Evolutionary conservation across 495 filamentous ascomycete genomes (phyloP).

Genomic region (Lepidopterella palustris): DNA sequence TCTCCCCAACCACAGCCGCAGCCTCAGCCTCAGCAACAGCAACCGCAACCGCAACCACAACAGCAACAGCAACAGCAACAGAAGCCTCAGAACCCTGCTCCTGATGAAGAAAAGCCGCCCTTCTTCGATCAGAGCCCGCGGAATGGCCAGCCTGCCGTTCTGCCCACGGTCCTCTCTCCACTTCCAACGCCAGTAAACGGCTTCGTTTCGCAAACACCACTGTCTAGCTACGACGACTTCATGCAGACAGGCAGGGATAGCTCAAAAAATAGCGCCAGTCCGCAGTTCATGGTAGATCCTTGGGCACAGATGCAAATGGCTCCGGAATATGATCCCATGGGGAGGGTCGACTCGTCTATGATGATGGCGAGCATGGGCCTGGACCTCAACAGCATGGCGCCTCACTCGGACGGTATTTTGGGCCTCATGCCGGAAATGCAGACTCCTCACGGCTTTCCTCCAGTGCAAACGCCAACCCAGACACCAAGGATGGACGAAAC

Average conservation of each 20-base stretch:
- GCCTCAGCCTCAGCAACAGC: slow-evolving; percentile 7
- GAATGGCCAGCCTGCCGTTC: slow-evolving; percentile 24
- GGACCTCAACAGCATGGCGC: slow-evolving; percentile 36
- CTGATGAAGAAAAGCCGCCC: slow-evolving; percentile 24
- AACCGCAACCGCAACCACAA: slow-evolving; percentile 1
- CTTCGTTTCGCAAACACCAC: slow-evolving; percentile 34
- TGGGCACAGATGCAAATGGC: slow-evolving; percentile 36
- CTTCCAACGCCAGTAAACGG: slow-evolving; percentile 26
- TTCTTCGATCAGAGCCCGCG: slow-evolving; percentile 33
- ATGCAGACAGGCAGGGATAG: slow-evolving; percentile 22
- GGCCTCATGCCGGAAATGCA: slow-evolving; percentile 33
- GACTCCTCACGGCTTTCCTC: slow-evolving; percentile 20
- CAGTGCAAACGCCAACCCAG: slow-evolving; percentile 31
- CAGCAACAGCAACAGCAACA: slow-evolving; percentile 15
- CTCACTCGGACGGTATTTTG: slow-evolving; percentile 27
- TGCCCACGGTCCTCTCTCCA: slow-evolving; percentile 30
- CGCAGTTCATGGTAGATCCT: slow-evolving; percentile 38
- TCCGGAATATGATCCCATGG: slow-evolving; percentile 31
- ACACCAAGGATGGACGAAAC: slow-evolving; percentile 34
- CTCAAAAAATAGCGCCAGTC: slow-evolving; percentile 31
- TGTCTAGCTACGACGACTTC: slow-evolving; percentile 36
- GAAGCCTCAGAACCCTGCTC: slow-evolving; percentile 19
- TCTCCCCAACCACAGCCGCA: slow-evolving; percentile 22
- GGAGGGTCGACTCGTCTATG: slow-evolving; percentile 29
- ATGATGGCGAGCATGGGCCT: slow-evolving; percentile 35